Evolutionary conservation across 2,329 filamentous ascomycete genomes (phyloP).

Genomic region (Penicillium sp.): DNA sequence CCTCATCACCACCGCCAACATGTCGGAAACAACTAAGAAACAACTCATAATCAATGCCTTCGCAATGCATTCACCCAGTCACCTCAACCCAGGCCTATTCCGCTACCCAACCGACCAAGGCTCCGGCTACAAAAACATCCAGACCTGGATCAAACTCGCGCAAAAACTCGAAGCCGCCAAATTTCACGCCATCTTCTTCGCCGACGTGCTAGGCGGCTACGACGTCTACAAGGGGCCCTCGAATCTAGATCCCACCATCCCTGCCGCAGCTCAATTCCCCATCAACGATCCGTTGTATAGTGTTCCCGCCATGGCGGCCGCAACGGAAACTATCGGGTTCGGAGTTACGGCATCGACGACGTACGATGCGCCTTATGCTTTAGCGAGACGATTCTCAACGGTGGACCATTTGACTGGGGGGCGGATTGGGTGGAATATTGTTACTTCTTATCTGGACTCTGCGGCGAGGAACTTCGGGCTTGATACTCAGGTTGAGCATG

Average conservation of each 20-base stretch:
- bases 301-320: conserved; percentile 53
- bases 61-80: conserved; percentile 52
- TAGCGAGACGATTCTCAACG: conserved; percentile 58
- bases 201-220: conserved; percentile 54
- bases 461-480: conserved; percentile 54
- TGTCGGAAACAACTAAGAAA: conserved; percentile 33
- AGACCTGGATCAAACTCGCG: conserved; percentile 54
- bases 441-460: conserved; percentile 54
- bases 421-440: conserved; percentile 58
- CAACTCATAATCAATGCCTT: conserved; percentile 54
- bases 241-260: conserved; percentile 45
- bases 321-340: conserved; percentile 53
- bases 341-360: conserved; percentile 60
- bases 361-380: conserved; percentile 59
- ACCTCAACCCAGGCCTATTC: conserved; percentile 51
- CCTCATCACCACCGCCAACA: conserved; percentile 8
- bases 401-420: conserved; percentile 58
- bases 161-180: conserved; percentile 53
- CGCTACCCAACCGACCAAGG: conserved; percentile 43
- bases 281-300: conserved; percentile 49
- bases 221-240: conserved; percentile 51
- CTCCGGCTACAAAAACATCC: conserved; percentile 45
- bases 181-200: conserved; percentile 57
- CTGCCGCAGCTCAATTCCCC: conserved; percentile 48
- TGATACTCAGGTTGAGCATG: conserved; percentile 52